Base-by-base conservation (phyloP, 1,139 yeast genomes). In the Geotrichum australiense region DNA sequence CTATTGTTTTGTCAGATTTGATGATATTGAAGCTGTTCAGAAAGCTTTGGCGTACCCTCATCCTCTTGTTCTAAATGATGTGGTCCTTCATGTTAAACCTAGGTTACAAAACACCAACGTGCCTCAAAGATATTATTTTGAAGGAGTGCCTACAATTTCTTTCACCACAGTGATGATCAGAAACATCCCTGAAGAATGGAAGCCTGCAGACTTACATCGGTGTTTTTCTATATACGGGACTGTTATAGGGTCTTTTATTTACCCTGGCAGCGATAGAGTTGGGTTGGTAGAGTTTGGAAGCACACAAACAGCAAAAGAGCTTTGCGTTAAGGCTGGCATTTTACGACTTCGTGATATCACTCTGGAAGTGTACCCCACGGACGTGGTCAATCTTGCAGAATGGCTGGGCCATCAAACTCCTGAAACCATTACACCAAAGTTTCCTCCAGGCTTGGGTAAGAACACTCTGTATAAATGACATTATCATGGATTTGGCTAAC, bases 251-350 rank as follows among this genome's bases (percentile, higher is more conserved):
- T 20, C 37, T n/a, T 41, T 41, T 19, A 29, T 41, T 10, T 41
- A 41, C 21, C 35, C 35, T 11, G 24, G 19, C 3, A 8, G 14
- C 16, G 38, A 37, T 21, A 27, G 33, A 16, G 20, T 32, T 11
- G 45, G 45, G 14, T 20, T 41, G 19, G 45, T 41, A 11, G 41
- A 41, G 14, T 22, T 41, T 26, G 40, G 41, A 1, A 36, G 37
- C 22, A 35, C 36, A 18, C 35, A 27, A 10, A 25, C 30, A 11
- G 41, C 45, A 4, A 31, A 32, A 20, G 38, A 37, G 12, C 16
- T 41, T 12, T 32, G 45, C 25, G 29, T 16, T 2, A 41, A 33
- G 20, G 34, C 22, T 4, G 30, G 39, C n/a, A n/a, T 41, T 15
- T 12, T 41, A n/a, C 35, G 26, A 12, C 18, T 34, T 4, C 30